Conservation (phyloP, 2,329 filamentous ascomycete species). For the Pseudogymnoascus sp. region DNA sequence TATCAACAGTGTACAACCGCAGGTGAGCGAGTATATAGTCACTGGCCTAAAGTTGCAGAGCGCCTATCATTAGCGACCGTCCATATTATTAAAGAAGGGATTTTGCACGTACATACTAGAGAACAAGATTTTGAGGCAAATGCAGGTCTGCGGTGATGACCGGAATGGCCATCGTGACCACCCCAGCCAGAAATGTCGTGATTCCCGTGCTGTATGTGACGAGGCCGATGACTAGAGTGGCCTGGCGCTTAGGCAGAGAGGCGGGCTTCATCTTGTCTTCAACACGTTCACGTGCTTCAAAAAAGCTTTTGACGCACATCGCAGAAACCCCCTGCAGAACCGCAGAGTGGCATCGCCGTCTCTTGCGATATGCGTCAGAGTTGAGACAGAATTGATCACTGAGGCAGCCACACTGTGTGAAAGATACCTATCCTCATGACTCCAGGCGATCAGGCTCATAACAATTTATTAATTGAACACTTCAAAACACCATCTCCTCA, state of each 20-base stretch:
- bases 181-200: neutral
- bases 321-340: too few relatives aligned
- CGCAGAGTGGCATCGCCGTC: too few relatives aligned
- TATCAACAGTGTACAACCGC: neutral
- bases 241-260: neutral
- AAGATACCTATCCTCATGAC: too few relatives aligned
- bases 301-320: too few relatives aligned
- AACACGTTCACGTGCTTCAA: too few relatives aligned
- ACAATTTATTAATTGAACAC: too few relatives aligned
- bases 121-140: slow-evolving; percentile 13
- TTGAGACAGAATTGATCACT: too few relatives aligned
- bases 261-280: neutral
- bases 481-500: too few relatives aligned
- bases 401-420: too few relatives aligned
- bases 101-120: neutral
- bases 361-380: too few relatives aligned
- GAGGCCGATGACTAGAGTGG: neutral
- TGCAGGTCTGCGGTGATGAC: slow-evolving; percentile 31
- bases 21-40: neutral
- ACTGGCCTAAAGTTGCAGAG: neutral
- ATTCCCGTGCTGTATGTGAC: neutral
- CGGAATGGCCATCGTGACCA: slow-evolving; percentile 32
- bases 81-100: neutral
- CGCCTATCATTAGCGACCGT: neutral
- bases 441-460: too few relatives aligned